Evolutionary conservation across 2,329 filamentous ascomycete species (phyloP), one percentile per base, ranked within the genome.

Genomic region (Fusarium nygamai): DNA sequence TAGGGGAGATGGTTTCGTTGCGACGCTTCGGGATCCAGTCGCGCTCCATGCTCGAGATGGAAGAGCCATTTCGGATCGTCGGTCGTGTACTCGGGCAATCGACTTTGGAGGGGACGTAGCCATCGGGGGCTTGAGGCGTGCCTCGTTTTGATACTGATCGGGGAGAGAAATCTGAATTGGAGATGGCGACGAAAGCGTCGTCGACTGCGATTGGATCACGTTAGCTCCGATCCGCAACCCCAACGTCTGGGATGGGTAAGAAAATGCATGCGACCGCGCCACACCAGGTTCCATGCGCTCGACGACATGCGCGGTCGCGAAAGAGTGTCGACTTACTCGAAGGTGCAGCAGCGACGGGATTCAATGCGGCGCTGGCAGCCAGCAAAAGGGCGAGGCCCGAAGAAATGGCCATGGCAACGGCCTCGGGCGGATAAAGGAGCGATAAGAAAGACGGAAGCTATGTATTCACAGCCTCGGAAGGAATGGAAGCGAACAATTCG

Each of bases 1-100:
- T 92, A n/a, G 94, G 91, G 16, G 90, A 83, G 24, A 95, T 84
- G 0, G 94, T 97, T 73, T 92, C 92, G 69, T 90, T 89, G 72
- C 94, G 89, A 66, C 96, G 90, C 69, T 86, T 86, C 58, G 89
- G 80, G 20, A 98, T 86, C 94, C 95, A 98, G 79, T 88, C 84
- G 44, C 86, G 87, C 84, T 98, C 96, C 64, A 92, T 86, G 22
- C 85, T 76, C 7, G 94, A 96, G 16, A 98, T 83, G 11, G 31
- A 47, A 39, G 75, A 73, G 33, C 83, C 82, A 51, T 93, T 93
- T 75, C 95, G 91, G 62, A 97, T 89, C 3, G 85, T 87, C 2
- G 95, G 95, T 50, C 90, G 88, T n/a, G 85, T 85, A 12, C 86
- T 83, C 8, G 95, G 94, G 78, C 95, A 98, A 71, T 88, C 82